Base-by-base conservation (phyloP, 768 basidiomycete genomes). In the Saitozyma podzolica region DNA sequence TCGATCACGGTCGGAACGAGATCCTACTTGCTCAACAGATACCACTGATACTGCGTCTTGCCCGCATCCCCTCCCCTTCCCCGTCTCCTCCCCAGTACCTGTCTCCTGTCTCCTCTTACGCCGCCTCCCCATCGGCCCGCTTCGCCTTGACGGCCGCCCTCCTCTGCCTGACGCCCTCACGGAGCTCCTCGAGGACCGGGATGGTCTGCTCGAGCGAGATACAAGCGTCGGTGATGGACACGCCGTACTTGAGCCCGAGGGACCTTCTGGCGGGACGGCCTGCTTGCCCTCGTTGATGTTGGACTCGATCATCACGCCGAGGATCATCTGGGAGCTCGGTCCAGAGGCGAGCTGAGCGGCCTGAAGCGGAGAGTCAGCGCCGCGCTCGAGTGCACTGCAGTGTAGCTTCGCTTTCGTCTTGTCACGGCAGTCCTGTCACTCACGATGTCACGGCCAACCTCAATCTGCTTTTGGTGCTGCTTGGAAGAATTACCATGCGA, bases 261-360 rank as follows among this genome's bases (percentile, higher is more conserved):
- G 88, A 8, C 92, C 82, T 56, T 80, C 82, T 3, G 83, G 67
- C 2, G 95, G 93, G 13, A 95, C 89, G 69, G 92, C 89, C 82
- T 99, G 95, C 63, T 87, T 83, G 17, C 95, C 95, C 54, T 88
- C 89, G 74, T 90, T 88, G 80, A 99, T 88, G 79, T 97, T 89
- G 11, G 89, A 90, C 82, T 99, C 95, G 76, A 99, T 86, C 95
- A 99, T 98, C 61, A 97, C 92, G 51, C 95, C 95, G 6, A 91
- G 91, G 80, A 99, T 89, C 70, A 84, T 83, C 61, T 63, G 61
- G 19, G 58, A 50, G 8, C 72, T 69, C 1, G 84, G 82, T 8
- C 84, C 65, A 10, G 67, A 84, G 7, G 78, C 80, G 58, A 98
- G 85, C 80, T 98, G 95, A 3, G 79, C 80, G 79, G 74, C 65